These are phyloP conservation scores for Tilletia walkeri DNA, from an alignment of 1,284 basidiomycete genomes.

Conservation along the genomic window DNA sequence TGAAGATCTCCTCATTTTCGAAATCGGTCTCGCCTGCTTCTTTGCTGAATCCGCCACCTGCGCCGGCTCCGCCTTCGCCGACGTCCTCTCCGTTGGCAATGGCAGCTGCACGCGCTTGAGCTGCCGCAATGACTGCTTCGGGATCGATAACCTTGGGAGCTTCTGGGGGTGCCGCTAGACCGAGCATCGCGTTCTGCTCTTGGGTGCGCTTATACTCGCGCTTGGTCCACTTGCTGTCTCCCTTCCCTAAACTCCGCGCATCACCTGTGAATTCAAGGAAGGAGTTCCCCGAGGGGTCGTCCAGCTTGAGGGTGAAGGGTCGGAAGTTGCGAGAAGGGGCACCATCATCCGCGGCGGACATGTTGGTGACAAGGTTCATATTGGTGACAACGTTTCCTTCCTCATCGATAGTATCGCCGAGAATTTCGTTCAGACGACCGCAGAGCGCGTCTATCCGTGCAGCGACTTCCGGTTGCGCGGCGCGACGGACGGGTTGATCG, in stretches of 20 bases:
- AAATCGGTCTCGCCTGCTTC: conserved; percentile 55
- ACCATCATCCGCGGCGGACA: neutral
- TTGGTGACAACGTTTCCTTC: conserved; percentile 7
- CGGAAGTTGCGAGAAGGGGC: conserved; percentile 61
- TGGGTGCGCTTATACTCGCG: conserved; percentile 77
- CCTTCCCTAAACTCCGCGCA: conserved; percentile 60
- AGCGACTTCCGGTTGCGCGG: conserved; percentile 75
- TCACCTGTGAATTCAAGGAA: conserved; percentile 61
- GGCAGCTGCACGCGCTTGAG: conserved; percentile 23
- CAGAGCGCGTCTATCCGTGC: conserved; percentile 77
- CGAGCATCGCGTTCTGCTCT: conserved; percentile 80
- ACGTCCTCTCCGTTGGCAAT: conserved; percentile 1
- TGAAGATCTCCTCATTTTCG: conserved; percentile 77
- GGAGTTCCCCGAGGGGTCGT: conserved; percentile 93
- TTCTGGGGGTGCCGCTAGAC: conserved; percentile 61
- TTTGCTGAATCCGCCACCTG: conserved; percentile 46
- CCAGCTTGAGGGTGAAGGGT: conserved; percentile 78
- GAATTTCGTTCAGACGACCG: conserved; percentile 67
- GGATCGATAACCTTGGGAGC: conserved; percentile 19
- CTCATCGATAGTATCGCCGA: conserved; percentile 64
- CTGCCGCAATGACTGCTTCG: conserved; percentile 21
- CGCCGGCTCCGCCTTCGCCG: conserved; percentile 19
- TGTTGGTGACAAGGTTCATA: conserved; percentile 2
- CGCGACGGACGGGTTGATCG: conserved; percentile 81
- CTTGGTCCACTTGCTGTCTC: conserved; percentile 87